Conservation (phyloP, 1,139 yeast genomes). For the Taphrina sp. region DNA sequence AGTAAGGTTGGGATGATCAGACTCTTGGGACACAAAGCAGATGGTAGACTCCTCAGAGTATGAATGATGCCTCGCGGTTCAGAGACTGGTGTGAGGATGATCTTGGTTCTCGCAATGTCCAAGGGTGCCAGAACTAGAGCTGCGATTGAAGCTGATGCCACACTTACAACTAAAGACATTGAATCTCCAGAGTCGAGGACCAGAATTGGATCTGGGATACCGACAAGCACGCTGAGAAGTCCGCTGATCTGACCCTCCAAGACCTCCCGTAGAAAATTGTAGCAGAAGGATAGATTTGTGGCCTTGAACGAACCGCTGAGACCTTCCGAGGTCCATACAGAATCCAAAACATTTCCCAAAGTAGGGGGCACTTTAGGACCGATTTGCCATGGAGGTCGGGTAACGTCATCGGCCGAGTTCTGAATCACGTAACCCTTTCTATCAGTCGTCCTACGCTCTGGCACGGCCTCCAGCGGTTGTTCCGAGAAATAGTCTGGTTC, state of each 20-base stretch:
- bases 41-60: conserved; percentile 47
- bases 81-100: conserved; percentile 22
- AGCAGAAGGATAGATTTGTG: conserved; percentile 76
- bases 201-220: conserved; percentile 74
- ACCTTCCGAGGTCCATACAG: conserved; percentile 74
- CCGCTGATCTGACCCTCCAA: conserved; percentile 61
- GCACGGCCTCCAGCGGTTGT: background rate
- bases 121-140: conserved; percentile 78
- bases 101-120: conserved; percentile 71
- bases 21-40: conserved; percentile 55
- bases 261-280: conserved; percentile 71
- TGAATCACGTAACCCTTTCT: conserved; percentile 31
- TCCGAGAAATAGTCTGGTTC: conserved; percentile 41
- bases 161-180: conserved; percentile 62
- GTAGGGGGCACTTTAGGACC: conserved; percentile 13
- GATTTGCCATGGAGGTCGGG: conserved; percentile 33
- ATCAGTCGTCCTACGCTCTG: conserved; percentile 29
- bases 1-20: conserved; percentile 57
- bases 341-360: conserved; percentile 61
- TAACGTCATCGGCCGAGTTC: conserved; percentile 33
- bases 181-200: conserved; percentile 78
- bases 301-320: conserved; percentile 83
- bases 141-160: conserved; percentile 70
- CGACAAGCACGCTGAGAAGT: conserved; percentile 73
- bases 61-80: conserved; percentile 42